phyloP scores from a whole-genome alignment of 257 asterid genomes.

The Gynochthodes officinalis region DNA sequence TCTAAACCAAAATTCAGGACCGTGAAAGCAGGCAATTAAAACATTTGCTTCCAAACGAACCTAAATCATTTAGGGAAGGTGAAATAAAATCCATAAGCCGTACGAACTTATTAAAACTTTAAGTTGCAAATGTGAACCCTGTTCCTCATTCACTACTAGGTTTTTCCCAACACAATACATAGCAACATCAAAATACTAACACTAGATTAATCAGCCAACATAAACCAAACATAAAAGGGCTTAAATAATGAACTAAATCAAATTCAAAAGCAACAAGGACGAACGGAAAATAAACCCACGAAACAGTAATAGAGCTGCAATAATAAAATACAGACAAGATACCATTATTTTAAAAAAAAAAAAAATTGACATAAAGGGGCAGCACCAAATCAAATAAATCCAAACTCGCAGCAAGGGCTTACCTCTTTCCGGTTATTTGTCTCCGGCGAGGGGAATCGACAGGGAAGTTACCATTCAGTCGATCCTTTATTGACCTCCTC shows the following conservation, averaged over 20 bases:
- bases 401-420: constrained; percentile 8
- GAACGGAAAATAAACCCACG: not conserved
- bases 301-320: not conserved
- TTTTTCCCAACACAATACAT: too few relatives aligned
- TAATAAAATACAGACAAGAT: too few relatives aligned
- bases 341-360: too few relatives aligned
- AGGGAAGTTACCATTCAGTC: constrained; percentile 55
- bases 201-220: not conserved
- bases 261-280: not conserved
- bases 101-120: not conserved
- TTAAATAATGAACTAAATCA: too few relatives aligned
- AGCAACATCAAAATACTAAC: not conserved
- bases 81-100: not conserved
- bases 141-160: not conserved
- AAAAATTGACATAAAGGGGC: not conserved
- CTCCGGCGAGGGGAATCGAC: constrained; percentile 51
- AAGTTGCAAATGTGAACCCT: not conserved
- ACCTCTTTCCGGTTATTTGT: constrained; percentile 71
- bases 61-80: not conserved
- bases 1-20: not conserved
- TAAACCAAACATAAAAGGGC: not conserved
- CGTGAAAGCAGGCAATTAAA: too few relatives aligned
- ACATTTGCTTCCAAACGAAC: not conserved
- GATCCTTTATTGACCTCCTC: constrained; percentile 65
- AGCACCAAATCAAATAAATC: too few relatives aligned